phyloP scores from a whole-genome alignment of 139 green algal species.

The Raphidocelis subcapitata region DNA sequence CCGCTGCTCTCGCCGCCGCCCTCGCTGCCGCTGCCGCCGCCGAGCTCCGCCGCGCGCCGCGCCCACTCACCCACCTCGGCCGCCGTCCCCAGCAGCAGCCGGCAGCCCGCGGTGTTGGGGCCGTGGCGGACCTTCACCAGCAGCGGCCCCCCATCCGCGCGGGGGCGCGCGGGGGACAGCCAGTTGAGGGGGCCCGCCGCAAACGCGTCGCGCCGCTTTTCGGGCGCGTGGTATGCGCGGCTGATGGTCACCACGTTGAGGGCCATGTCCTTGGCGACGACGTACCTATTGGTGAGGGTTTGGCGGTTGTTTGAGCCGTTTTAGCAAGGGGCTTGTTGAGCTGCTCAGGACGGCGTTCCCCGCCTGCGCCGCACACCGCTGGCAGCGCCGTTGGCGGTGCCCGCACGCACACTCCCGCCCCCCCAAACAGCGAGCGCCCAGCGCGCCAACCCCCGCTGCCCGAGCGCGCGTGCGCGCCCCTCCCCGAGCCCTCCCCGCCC shows the following conservation, averaged over 20 bases:
- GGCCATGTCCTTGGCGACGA: slow-evolving; percentile 80
- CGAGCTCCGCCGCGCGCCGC: not conserved
- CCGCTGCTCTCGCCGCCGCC: not conserved
- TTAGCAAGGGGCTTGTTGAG: too few relatives aligned
- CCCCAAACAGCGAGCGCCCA: too few relatives aligned
- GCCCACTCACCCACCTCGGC: not conserved
- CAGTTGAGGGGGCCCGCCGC: slow-evolving; percentile 66
- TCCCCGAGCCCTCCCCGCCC: not conserved
- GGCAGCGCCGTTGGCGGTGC: too few relatives aligned
- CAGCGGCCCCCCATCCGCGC: slow-evolving; percentile 1
- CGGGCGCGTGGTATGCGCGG: slow-evolving; percentile 56
- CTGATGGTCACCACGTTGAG: slow-evolving; percentile 90
- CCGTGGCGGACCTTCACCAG: slow-evolving; percentile 81
- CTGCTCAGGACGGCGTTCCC: too few relatives aligned
- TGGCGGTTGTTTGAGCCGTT: too few relatives aligned
- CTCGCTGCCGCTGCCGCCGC: not conserved
- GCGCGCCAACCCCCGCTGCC: too few relatives aligned
- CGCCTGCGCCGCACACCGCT: too few relatives aligned
- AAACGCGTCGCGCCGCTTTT: slow-evolving; percentile 58
- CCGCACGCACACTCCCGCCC: too few relatives aligned
- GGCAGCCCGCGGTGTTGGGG: slow-evolving; percentile 66
- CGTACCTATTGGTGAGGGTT: slow-evolving; percentile 74
- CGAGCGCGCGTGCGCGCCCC: too few relatives aligned
- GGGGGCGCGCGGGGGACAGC: slow-evolving; percentile 26
- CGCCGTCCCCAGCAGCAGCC: slow-evolving; percentile 20